Evolutionary conservation across 2,329 filamentous ascomycete species (phyloP), one percentile per base, ranked within the genome.

Genomic region (Trematosphaeria pertusa): DNA sequence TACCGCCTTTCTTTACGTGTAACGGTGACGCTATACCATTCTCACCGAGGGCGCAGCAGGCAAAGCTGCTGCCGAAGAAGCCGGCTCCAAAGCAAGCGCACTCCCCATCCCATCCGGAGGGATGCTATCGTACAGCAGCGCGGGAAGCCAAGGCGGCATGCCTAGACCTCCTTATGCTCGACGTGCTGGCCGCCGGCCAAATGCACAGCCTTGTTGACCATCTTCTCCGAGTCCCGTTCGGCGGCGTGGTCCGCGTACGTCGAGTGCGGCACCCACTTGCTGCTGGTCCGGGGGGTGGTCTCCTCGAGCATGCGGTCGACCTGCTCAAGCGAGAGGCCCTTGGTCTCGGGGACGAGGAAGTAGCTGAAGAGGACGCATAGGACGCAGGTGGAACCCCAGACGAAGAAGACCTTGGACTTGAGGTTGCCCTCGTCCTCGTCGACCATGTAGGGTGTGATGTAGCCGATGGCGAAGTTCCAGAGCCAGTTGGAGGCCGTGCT

Each of bases 401-500:
- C 73, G 61, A 81, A 81, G 68, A 82, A 81, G 15, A 81, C 77
- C 56, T 77, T 80, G 14, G 73, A 69, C 54, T 74, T 70, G 11
- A 95, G 78, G 58, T 89, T 82, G 12, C 85, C 85, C 35, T 87
- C 84, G 4, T 86, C 86, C 28, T 54, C 41, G 0, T 70, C 59
- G 15, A 91, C 86, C 78, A 95, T 83, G 68, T 89, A 94, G 0
- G 91, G 90, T 0, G 87, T 91, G 37, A 66, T 59, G 43, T 65
- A 64, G 22, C 64, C 58, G 39, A 71, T 71, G 71, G 80, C 74
- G 72, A 86, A 90, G 78, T 91, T 94, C 89, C 89, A 94, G 54
- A 94, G 82, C 90, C 90, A 95, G 83, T 95, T 95, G 69, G 87
- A 91, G 51, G 91, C 88, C 7, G 91, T 95, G 31, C 90, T 92